Percentiles rank a stretch among this genome's conserved stretches.
Conservation (phyloP, 176 grass and related monocot genomes). For the Oryza glumipatula region DNA sequence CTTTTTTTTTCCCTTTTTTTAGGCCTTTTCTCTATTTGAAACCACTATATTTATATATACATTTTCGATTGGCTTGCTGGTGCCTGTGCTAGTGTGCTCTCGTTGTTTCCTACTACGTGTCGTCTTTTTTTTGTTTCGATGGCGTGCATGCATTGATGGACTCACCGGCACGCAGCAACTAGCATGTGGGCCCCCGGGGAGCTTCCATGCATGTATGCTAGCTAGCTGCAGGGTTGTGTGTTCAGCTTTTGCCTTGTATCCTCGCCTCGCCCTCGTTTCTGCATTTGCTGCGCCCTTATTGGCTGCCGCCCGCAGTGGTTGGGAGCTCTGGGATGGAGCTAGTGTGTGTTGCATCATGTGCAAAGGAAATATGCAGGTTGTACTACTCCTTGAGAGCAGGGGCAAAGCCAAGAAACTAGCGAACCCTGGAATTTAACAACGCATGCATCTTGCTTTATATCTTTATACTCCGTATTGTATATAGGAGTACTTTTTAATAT, state of each 20-base stretch:
- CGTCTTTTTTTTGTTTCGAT: constrained; percentile 23
- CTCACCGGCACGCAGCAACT: constrained; percentile 16
- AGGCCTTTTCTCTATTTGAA: not conserved
- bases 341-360: not conserved
- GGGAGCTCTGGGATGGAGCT: not conserved
- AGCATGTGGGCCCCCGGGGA: constrained; percentile 18
- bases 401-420: too few species aligned
- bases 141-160: constrained; percentile 12
- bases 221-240: not conserved
- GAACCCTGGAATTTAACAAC: too few species aligned
- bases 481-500: too few species aligned
- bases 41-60: not conserved
- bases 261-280: not conserved
- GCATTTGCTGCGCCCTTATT: constrained; percentile 41
- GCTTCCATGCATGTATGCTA: constrained; percentile 23
- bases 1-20: not conserved
- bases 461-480: too few species aligned
- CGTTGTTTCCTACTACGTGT: not conserved
- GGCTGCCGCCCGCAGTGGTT: constrained; percentile 24
- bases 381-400: too few species aligned
- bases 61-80: not conserved
- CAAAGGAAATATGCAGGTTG: not conserved
- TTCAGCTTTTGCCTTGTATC: constrained; percentile 13
- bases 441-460: too few species aligned
- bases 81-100: not conserved